Evolutionary conservation across 257 asterid species (phyloP), one percentile per base, ranked within the genome.

Genomic region (Plantago elongata): DNA sequence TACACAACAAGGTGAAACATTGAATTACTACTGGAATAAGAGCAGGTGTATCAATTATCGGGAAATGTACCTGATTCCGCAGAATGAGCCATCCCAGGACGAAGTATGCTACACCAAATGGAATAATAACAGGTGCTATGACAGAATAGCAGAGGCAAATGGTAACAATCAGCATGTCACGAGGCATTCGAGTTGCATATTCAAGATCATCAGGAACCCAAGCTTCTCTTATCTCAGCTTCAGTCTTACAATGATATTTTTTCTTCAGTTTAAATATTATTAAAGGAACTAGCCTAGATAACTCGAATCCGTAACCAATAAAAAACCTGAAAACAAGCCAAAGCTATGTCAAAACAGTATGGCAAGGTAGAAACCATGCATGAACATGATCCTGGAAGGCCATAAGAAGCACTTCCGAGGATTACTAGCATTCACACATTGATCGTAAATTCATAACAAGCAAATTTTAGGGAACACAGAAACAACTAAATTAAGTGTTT

Each of bases 31-130:
- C 27, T 22, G 27, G 27, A 22, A 22, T 22, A 22, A 22, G 1
- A 45, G 9, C 5, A 44, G 38, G n/a, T 11, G 1, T 13, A 59
- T 14, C 10, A 16, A 44, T 44, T 13, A 13, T 50, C 15, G 27
- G 16, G 57, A 54, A 51, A 14, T 13, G 73, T 14, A 84, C 99
- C 95, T 92, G 99, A 68, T 92, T 92, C n/a, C 99, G 84, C 14
- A 89, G 84, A 50, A 92, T 67, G 17, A 92, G 83, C 99, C 99
- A 92, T 45, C 96, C 99, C 73, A 92, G 70, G 54, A 94, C 96
- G 46, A 89, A 89, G 89, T 89, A 92, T 18, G 72, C 55, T 9
- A 78, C 91, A 4, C 99, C 99, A 57, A 92, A 92, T 6, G 86
- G 91, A 51, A 92, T 64, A 38, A 92, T 92, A 5, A 92, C 62